Evolutionary conservation across 495 filamentous ascomycete species (phyloP), one percentile per base, ranked within the genome.

Genomic region (Chaetomium fimeti): DNA sequence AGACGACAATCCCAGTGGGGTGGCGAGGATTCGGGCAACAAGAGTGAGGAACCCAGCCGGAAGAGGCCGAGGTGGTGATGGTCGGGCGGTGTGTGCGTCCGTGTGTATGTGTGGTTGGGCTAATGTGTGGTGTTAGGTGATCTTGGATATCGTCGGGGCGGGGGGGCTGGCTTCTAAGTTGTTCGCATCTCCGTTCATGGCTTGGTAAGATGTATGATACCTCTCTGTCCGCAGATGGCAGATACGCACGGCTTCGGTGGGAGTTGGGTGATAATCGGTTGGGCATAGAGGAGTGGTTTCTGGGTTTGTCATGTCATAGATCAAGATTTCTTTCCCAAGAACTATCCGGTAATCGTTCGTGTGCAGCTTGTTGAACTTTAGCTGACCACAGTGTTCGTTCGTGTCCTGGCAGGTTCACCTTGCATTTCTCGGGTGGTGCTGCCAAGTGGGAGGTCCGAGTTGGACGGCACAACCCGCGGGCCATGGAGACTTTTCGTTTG

Each of bases 1-100:
- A 38, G 43, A 13, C 24, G 27, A 28, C 57, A 2, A n/a, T 12
- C 8, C 5, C 40, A 47, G 25, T 40, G 20, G 38, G 32, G 32
- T 1, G 32, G 32, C 8, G 32, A 36, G 32, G 32, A 36, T 36
- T 18, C 25, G 15, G 57, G 18, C 20, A 36, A 40, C 20, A n/a
- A 60, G 36, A 47, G 59, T 36, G 66, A 64, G 53, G 66, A 68
- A 49, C 66, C 66, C 13, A 65, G 61, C 13, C 63, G 58, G 42
- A 68, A 68, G 53, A 40, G 62, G 48, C 53, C 62, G 53, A 65
- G 53, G 29, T 8, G 55, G 25, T 60, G 63, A 65, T 38, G 1
- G n/a, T 56, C 28, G 52, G 32, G 16, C 22, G 7, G 22, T 11
- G 49, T 5, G n/a, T 24, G 9, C 18, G 54, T 24, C 6, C 27